phyloP scores from a whole-genome alignment of 306 rosid species.

The Delonix regia region DNA sequence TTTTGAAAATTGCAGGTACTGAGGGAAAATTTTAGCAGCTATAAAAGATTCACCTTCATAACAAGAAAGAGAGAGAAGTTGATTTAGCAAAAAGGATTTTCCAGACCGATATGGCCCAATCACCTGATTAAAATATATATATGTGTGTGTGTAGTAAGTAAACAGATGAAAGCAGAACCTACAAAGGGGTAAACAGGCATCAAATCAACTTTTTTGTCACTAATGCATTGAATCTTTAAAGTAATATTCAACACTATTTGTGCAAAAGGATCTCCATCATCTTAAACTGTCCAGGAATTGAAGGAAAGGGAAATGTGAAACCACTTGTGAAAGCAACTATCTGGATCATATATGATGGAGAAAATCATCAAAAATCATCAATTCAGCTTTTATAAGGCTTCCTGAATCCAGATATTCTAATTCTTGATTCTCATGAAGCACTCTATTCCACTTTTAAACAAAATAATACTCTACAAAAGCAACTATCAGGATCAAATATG shows the following conservation, averaged over 20 bases:
- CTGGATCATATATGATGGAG: neutral
- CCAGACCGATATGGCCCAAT: slow-evolving; percentile 94
- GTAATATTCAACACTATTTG: neutral
- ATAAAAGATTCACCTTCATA: slow-evolving; percentile 65
- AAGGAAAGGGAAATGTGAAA: too few relatives aligned
- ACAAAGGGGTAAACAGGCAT: slow-evolving; percentile 1
- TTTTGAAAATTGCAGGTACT: neutral
- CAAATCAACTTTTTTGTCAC: neutral
- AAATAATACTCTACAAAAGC: too few relatives aligned
- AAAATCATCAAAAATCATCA: neutral
- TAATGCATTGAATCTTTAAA: neutral
- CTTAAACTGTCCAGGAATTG: neutral
- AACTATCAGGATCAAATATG: neutral
- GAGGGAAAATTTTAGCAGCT: slow-evolving; percentile 27
- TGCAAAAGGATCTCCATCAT: slow-evolving; percentile 17
- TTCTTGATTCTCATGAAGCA: slow-evolving; percentile 1
- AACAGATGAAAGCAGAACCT: slow-evolving; percentile 27
- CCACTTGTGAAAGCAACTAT: too few relatives aligned
- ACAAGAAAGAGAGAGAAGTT: slow-evolving; percentile 94
- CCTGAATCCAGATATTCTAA: neutral
- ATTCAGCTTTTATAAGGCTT: neutral
- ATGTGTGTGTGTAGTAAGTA: too few relatives aligned
- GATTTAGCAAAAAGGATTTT: slow-evolving; percentile 92
- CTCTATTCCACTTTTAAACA: too few relatives aligned
- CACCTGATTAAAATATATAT: too few relatives aligned